Evolutionary conservation across 345 rosid species (phyloP), one percentile per base, ranked within the genome.

Genomic region (Pugionium cornutum): DNA sequence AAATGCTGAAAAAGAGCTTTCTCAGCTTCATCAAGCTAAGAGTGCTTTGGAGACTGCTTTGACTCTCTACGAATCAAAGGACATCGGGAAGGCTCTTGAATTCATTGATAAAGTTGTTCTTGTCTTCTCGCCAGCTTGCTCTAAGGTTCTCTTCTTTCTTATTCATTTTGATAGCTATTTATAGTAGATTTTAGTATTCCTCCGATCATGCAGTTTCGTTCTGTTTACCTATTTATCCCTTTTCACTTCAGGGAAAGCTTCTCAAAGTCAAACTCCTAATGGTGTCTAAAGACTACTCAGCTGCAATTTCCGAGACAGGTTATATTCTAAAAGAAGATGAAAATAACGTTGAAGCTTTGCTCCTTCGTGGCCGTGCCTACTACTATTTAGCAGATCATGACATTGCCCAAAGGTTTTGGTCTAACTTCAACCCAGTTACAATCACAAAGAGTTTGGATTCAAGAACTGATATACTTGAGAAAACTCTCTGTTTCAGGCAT

Each of bases 351-450:
- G 99, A 91, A 6, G 99, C 99, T 50, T 72, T 91, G 35, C 85
- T 95, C 58, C 89, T 87, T 46, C 96, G 99, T 67, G 99, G 99
- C 51, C 92, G 92, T 80, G 99, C 95, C 60, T 95, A 91, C 72
- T 95, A 91, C 66, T 95, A 91, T 86, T 81, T 95, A 72, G 97
- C 97, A 53, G 99, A 91, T 81, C 99, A 91, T 63, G 99, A 95
- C 68, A 85, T 95, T 76, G 99, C 99, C 35, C 81, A 83, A 68
- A 89, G 92, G 99, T 94, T 53, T 18, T 62, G 58, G 80, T 48
- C 58, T 31, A 31, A 42, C 5, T 2, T 44, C 55, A 65, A 11
- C n/a, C 26, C 37, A 41, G 0, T 71, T 53, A 47, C 49, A 10
- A 4, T 46, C 33, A 2, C 30, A 11, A 29, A 41, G 63, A 48